Conservation (phyloP, 495 filamentous ascomycete genomes). For the Neurospora africana region DNA sequence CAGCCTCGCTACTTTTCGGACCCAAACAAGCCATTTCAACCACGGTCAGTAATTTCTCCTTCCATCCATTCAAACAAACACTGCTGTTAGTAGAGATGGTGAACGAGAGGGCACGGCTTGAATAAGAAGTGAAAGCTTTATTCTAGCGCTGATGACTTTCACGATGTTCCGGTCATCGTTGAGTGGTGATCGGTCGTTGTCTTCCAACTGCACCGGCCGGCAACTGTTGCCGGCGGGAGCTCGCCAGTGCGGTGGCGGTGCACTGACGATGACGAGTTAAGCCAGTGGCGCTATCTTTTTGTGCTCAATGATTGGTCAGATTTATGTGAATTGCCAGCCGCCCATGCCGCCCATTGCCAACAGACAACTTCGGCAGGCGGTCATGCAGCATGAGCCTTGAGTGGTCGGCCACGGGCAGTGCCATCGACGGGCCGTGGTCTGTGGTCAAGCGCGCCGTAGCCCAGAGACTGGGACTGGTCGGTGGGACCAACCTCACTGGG, state of each 20-base stretch:
- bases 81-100: neutral
- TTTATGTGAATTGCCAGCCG: neutral
- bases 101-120: neutral
- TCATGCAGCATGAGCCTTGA: neutral
- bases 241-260: neutral
- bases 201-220: neutral
- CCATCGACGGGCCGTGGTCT: neutral
- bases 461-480: neutral
- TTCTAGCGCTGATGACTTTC: neutral
- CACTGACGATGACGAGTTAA: neutral
- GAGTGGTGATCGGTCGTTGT: neutral
- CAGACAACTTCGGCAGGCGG: neutral
- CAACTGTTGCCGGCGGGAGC: neutral
- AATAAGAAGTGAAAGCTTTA: neutral
- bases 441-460: neutral
- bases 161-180: neutral
- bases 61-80: neutral
- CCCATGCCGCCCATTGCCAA: neutral
- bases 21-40: neutral
- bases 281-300: neutral
- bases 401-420: neutral
- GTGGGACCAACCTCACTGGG: neutral
- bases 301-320: neutral
- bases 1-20: neutral
- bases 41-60: neutral